Conservation (phyloP, 352 stramenopile genomes). For the Globisporangium yorkense region DNA sequence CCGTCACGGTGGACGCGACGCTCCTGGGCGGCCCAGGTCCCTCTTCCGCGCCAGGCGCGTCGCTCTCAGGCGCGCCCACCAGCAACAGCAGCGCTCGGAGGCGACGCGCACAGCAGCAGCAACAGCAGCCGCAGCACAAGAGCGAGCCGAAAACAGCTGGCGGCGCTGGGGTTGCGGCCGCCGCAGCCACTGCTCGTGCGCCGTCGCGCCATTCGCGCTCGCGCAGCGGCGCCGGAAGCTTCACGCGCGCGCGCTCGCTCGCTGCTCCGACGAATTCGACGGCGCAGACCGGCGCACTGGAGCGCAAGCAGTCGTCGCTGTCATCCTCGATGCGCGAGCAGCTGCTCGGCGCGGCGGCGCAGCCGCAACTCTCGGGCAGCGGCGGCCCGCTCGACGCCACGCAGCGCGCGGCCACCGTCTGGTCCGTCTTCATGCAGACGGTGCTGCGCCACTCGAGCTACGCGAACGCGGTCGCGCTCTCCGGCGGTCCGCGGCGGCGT, state of each 20-base stretch:
- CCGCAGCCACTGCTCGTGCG: neutral
- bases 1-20: neutral
- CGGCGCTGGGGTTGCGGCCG: neutral
- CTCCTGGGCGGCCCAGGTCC: neutral
- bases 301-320: constrained; percentile 11
- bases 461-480: constrained; percentile 11
- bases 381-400: constrained; percentile 9
- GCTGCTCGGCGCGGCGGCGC: neutral
- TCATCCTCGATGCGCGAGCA: constrained; percentile 5
- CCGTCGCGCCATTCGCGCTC: constrained; percentile 7
- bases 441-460: constrained; percentile 12
- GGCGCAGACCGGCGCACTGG: neutral
- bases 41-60: neutral
- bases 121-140: neutral
- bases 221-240: constrained; percentile 7
- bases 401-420: constrained; percentile 5
- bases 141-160: neutral
- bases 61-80: too few relatives aligned
- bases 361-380: neutral
- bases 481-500: neutral
- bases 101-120: too few relatives aligned
- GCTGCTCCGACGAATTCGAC: neutral
- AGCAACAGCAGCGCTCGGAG: neutral
- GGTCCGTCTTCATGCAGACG: constrained; percentile 14
- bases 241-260: neutral